These are phyloP conservation scores for Amanita pallidorosea DNA, from an alignment of 768 basidiomycete species.

Conservation along the genomic window DNA sequence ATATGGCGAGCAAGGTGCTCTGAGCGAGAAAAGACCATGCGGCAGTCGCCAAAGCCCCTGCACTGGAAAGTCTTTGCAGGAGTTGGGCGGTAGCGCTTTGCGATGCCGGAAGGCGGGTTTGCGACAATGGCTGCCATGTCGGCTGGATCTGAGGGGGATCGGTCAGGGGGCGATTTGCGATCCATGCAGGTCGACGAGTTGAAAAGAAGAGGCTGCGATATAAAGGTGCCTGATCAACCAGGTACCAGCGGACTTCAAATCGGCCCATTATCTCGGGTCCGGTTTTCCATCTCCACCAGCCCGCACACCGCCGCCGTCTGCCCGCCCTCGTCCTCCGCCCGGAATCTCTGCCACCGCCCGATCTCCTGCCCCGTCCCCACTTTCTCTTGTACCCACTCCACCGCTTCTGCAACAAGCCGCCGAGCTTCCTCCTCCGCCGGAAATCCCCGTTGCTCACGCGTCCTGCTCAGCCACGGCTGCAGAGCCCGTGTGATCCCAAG, in stretches of 20 bases:
- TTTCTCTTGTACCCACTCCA: slow-evolving; percentile 51
- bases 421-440: slow-evolving; percentile 46
- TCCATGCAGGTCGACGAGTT: slow-evolving; percentile 15
- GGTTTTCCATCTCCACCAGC: slow-evolving; percentile 69
- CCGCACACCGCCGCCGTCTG: slow-evolving; percentile 82
- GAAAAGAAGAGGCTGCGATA: slow-evolving; percentile 10
- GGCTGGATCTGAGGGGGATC: slow-evolving; percentile 15
- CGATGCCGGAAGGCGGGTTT: slow-evolving; percentile 17
- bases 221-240: slow-evolving; percentile 18
- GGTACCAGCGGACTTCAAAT: slow-evolving; percentile 7
- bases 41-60: slow-evolving; percentile 88
- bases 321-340: slow-evolving; percentile 69
- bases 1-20: slow-evolving; percentile 96
- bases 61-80: slow-evolving; percentile 95
- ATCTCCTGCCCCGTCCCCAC: slow-evolving; percentile 29
- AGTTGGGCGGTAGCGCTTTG: slow-evolving; percentile 68
- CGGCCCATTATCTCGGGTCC: slow-evolving; percentile 5
- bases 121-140: slow-evolving; percentile 17
- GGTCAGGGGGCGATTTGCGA: slow-evolving; percentile 21
- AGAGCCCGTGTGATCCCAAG: slow-evolving; percentile 87
- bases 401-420: slow-evolving; percentile 44
- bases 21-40: slow-evolving; percentile 92
- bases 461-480: slow-evolving; percentile 61
- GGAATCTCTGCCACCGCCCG: slow-evolving; percentile 54
- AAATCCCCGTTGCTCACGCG: slow-evolving; percentile 37